These are phyloP conservation scores for Adansonia digitata DNA, from an alignment of 345 rosid species.

Conservation along the genomic window DNA sequence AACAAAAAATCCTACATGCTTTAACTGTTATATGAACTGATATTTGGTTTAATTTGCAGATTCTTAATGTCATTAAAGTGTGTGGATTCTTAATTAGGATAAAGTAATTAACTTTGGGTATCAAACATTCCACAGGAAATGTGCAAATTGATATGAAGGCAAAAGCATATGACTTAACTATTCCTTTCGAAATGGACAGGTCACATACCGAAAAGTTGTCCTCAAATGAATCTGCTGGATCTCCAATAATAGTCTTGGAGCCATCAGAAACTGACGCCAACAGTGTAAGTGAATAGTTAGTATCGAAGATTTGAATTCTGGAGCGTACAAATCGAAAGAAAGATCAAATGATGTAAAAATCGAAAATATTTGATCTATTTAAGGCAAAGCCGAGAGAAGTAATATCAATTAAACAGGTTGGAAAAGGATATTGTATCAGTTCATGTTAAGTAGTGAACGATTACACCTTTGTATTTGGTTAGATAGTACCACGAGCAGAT, in stretches of 20 bases:
- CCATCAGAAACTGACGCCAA: constrained; percentile 26
- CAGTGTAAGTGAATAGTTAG: no score
- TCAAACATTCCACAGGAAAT: neutral
- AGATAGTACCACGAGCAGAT: neutral
- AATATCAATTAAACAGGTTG: neutral
- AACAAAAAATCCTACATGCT: neutral
- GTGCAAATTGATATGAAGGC: no score
- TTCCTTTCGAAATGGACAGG: neutral
- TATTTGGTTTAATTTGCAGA: neutral
- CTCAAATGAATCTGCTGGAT: constrained; percentile 44
- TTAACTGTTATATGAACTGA: neutral
- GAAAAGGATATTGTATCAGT: neutral
- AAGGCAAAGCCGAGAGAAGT: neutral
- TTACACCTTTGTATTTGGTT: neutral
- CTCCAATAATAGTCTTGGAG: constrained; percentile 30
- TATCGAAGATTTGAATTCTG: neutral
- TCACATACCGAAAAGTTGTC: constrained; percentile 40
- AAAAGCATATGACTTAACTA: neutral
- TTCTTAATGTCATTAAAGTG: neutral
- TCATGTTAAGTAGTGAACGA: neutral
- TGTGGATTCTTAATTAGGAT: neutral
- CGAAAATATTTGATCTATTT: neutral
- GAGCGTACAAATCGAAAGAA: neutral
- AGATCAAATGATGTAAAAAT: no score
- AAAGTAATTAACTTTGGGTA: neutral